Base-by-base conservation (phyloP, 257 asterid genomes). In the Solanum verrucosum region DNA sequence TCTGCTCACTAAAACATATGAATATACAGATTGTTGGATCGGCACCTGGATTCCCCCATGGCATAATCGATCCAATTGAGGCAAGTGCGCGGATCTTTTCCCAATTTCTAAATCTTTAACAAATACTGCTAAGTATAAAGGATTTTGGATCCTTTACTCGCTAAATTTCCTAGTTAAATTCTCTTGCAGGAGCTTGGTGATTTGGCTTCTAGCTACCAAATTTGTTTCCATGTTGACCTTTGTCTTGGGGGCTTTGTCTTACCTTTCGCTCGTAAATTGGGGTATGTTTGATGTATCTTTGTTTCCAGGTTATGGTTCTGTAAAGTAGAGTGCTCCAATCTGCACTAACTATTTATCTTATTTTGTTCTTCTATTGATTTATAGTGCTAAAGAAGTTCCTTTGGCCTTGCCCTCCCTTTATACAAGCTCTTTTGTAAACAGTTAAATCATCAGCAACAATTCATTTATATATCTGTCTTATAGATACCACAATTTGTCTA, bases 1-100 rank as follows among this genome's bases (percentile, higher is more conserved):
- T 75, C 81, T 67, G 83, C 89, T 31, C 29, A 4, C 67, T 70
- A 86, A 85, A 81, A 90, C 71, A 11, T 87, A 72, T 87, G 70
- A 87, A 67, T 85, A 78, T 78, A 88, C 96, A 97, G 99, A 93
- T 97, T 93, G 95, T 96, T 94, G 99, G 99, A 91, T 97, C 99
- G 74, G 98, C 99, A 65, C 99, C 99, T 73, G 99, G 99, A 86
- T 97, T 96, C 90, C 99, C 99, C n/a, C 99, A 97, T 92, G 99
- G 99, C 90, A 94, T 97, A 86, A 93, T 97, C 34, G 99, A 97
- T 92, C 99, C 99, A 79, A 97, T 97, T 86, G 98, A 97, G 99
- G 99, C 88, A 95, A 75, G 92, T 83, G 52, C 88, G 84, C 35
- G 7, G 42, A 40, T 25, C 82, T 70, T 70, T 82, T 82, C 70